Base-by-base conservation (phyloP, 169 alveolate genomes). In the Cryptosporidium viatorum region DNA sequence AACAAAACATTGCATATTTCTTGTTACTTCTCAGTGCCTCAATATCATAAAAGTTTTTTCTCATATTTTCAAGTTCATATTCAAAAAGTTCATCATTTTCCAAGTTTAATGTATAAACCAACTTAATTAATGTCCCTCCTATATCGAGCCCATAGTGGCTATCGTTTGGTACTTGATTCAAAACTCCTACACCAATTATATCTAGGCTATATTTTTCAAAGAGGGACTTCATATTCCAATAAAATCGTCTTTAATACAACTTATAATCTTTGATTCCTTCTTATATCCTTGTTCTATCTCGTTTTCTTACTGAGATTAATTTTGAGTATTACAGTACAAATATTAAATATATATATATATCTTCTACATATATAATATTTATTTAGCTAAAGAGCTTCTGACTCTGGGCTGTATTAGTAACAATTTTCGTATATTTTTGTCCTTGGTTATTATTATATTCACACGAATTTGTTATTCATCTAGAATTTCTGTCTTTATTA, bases 61-160 rank as follows among this genome's bases (percentile, higher is more conserved):
- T 80, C 45, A 62, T 80, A 35, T n/a, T 26, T 26, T 55, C 48
- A 16, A 29, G 70, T n/a, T 73, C 86, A 37, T 55, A 52, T 51
- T 51, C 68, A 31, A 73, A 59, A 29, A 73, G 51, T 6, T 37
- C 55, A 8, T 80, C 80, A 33, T 41, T 39, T 23, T 37, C 35
- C 59, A 41, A 29, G 8, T 29, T 43, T 33, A 80, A 8, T 43
- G 45, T 65, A 45, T 80, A 80, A 37, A 80, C 75, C 43, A 80
- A 41, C 21, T 80, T 80, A 37, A 80, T 65, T 50, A 80, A 41
- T 9, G 89, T 80, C 4, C 89, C 89, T n/a, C 89, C 89, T 21
- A 80, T 80, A 80, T 80, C 89, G 12, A 80, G 48, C 31, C 70
- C 89, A 80, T 65, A 80, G 18, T 43, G 31, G 8, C 75, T 35